These are phyloP conservation scores for Glutinoglossum americanum DNA, from an alignment of 495 filamentous ascomycete species.

Conservation along the genomic window DNA sequence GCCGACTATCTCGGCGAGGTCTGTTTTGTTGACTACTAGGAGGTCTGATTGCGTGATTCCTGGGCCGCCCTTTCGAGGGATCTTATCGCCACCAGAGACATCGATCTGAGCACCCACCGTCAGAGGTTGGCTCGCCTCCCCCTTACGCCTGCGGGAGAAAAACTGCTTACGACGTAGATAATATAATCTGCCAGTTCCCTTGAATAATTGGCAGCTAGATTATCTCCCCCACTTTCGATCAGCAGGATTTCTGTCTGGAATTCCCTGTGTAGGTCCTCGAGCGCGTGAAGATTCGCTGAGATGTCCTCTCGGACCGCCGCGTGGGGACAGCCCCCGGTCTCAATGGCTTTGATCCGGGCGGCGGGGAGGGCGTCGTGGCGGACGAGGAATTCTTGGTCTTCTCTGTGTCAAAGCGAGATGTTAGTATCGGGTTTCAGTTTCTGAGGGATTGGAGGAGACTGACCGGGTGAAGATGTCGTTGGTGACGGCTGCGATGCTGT, in stretches of 20 bases:
- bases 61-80: constrained; percentile 86
- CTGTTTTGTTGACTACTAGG: constrained; percentile 88
- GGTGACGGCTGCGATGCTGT: constrained; percentile 84
- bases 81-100: constrained; percentile 90
- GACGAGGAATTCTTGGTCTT: constrained; percentile 94
- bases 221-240: constrained; percentile 90
- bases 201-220: constrained; percentile 88
- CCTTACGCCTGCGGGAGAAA: not conserved
- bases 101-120: constrained; percentile 33
- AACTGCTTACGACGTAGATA: constrained; percentile 44
- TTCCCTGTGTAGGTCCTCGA: constrained; percentile 61
- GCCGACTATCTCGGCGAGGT: constrained; percentile 76
- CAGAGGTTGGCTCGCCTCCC: not conserved
- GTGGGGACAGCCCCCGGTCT: constrained; percentile 94
- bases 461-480: constrained; percentile 94
- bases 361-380: constrained; percentile 64
- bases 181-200: constrained; percentile 92
- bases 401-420: constrained; percentile 23
- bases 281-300: constrained; percentile 70
- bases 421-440: not conserved
- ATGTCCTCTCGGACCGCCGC: constrained; percentile 97
- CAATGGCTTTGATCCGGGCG: constrained; percentile 74
- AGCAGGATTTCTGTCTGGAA: constrained; percentile 60
- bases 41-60: constrained; percentile 91
- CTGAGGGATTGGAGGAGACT: not conserved